Evolutionary conservation across 805 yeast genomes (phyloP), one percentile per base, ranked within the genome.

Genomic region (Wickerhamiella musiphila): DNA sequence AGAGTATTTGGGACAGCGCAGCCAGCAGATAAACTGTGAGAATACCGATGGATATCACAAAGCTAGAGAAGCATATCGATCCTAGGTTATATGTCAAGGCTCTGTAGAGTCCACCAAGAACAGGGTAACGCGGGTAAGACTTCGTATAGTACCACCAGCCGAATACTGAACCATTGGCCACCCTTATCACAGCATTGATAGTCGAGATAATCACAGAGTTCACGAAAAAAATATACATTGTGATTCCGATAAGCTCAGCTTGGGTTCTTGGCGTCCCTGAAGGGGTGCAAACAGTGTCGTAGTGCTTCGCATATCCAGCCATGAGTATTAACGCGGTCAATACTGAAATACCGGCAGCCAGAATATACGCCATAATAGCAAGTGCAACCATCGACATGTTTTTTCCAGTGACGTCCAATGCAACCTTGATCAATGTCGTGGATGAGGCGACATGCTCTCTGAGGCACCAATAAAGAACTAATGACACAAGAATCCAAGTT

Each of bases 101-200:
- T 42, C 93, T 65, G 45, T 62, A 69, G 42, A 83, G 70, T 2
- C 94, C 74, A 2, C 90, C 83, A 38, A 73, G 57, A 1, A 92
- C 90, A 3, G 93, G 86, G 60, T 67, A 65, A 44, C 50, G 26
- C 3, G 22, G 24, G n/a, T 8, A 19, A n/a, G 4, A 20, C 68
- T 34, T 63, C 62, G 78, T 66, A 54, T 81, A 84, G 54, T 79
- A 83, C 94, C 95, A 84, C 6, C 86, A 68, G 7, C 94, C 94
- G 50, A 68, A 84, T 13, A 82, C 70, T 17, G 93, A 93, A 16
- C 86, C 65, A 29, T 81, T 72, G 1, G 83, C 69, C 15, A 76
- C 78, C 48, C 84, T 93, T 23, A 82, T 73, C 11, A 78, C 63
- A 45, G 78, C 82, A 54, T 73, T 72, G 36, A 79, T 60, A 13